Base-by-base conservation (phyloP, 1,284 basidiomycete genomes). In the Ceratobasidium sp. region DNA sequence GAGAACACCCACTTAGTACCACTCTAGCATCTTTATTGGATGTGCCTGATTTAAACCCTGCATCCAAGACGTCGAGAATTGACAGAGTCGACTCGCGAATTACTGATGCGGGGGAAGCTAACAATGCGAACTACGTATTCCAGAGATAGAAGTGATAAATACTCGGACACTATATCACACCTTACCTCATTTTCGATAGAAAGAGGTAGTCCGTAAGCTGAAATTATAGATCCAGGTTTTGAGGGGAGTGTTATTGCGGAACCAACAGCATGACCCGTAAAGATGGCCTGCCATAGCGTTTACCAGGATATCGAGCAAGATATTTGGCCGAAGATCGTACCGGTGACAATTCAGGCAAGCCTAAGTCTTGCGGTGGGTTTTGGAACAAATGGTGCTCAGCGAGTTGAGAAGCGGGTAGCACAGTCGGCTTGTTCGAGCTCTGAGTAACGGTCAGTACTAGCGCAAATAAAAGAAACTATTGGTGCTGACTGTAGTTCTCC, bases 81-180 rank as follows among this genome's bases (percentile, higher is more conserved):
- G 84, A 81, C 16, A 90, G 78, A 0, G 92, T 92, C 10, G 86
- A 81, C 26, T 86, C 83, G 21, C 92, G 86, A 9, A 93, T 83
- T 5, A 94, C 86, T 0, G 90, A 87, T 59, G 84, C 87, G 0
- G 90, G 89, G 58, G 84, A 84, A 0, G 87, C 85, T 5, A 92
- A 82, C 21, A 92, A 80, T 26, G 88, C 85, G 78, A 88, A 91
- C 91, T 93, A 75, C 1, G 61, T 6, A 2, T 41, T 16, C 1
- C 26, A 21, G 55, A 12, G 57, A 39, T 21, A n/a, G 3, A 14
- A 10, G 39, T 9, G 43, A 5, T 26, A 21, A 26, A 28, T 21
- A 34, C 1, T 14, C 32, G 28, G 46, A 28, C 3, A 4, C 14
- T 18, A 52, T 28, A 28, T 59, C 21, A 28, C 12, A 28, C 26